These are phyloP conservation scores for Apiospora pterosperma DNA, from an alignment of 2,329 filamentous ascomycete genomes.

Conservation along the genomic window DNA sequence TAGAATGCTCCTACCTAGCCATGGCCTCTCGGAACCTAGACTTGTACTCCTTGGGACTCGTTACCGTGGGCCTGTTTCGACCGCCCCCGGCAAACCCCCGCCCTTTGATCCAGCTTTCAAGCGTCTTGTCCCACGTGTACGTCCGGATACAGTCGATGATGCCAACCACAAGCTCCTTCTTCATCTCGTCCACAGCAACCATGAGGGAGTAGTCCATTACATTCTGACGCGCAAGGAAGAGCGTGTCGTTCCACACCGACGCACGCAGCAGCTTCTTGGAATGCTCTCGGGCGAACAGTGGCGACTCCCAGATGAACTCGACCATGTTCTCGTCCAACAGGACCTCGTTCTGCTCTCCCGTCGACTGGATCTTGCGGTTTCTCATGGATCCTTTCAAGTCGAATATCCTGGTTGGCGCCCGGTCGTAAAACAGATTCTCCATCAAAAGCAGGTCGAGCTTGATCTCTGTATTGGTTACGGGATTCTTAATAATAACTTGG, in stretches of 20 bases:
- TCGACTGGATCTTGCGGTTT: slow-evolving; percentile 94
- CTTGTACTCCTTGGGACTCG: slow-evolving; percentile 96
- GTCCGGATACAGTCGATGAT: slow-evolving; percentile 99
- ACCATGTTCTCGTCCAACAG: slow-evolving; percentile 98
- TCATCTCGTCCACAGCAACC: slow-evolving; percentile 91
- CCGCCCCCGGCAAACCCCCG: slow-evolving; percentile 76
- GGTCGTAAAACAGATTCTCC: slow-evolving; percentile 98
- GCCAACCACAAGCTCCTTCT: slow-evolving; percentile 89
- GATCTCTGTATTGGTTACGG: slow-evolving; percentile 84
- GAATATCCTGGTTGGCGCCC: slow-evolving; percentile 83
- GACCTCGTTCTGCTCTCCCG: slow-evolving; percentile 93
- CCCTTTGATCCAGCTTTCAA: slow-evolving; percentile 99
- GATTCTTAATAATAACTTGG: slow-evolving; percentile 95
- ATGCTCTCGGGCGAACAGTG: slow-evolving; percentile 91
- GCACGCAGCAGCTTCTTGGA: slow-evolving; percentile 89
- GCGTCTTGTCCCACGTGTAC: slow-evolving; percentile 99
- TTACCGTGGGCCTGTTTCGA: slow-evolving; percentile 87
- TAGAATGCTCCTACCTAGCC: slow-evolving; percentile 63
- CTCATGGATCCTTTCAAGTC: slow-evolving; percentile 98
- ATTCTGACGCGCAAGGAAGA: slow-evolving; percentile 91
- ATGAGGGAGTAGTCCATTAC: slow-evolving; percentile 99
- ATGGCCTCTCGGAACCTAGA: slow-evolving; percentile 94
- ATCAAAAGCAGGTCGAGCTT: slow-evolving; percentile 93
- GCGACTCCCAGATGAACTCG: slow-evolving; percentile 97
- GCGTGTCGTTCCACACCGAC: slow-evolving; percentile 95